Conservation (phyloP, 768 basidiomycete species). For the Tricholomella constricta region DNA sequence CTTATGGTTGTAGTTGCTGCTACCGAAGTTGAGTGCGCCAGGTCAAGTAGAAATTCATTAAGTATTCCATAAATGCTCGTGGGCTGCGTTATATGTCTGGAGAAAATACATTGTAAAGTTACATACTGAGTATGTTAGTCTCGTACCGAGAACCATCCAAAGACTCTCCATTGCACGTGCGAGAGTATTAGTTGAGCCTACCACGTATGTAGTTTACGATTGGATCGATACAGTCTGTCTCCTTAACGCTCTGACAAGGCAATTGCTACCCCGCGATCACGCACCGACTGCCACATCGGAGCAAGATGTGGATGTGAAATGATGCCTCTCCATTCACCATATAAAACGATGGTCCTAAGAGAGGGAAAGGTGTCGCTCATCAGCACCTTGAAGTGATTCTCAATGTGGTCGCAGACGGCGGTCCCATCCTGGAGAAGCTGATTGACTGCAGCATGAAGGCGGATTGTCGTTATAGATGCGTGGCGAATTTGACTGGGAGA, state of each 20-base stretch:
- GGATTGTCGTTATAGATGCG: constrained; percentile 44
- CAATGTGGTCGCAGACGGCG: constrained; percentile 41
- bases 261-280: constrained; percentile 33
- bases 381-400: constrained; percentile 49
- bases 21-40: too few species aligned
- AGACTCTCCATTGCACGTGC: too few species aligned
- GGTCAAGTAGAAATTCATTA: too few species aligned
- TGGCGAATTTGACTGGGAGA: constrained; percentile 17
- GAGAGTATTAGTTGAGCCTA: too few species aligned
- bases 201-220: too few species aligned
- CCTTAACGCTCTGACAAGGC: constrained; percentile 5
- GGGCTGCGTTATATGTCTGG: too few species aligned
- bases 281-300: constrained; percentile 30
- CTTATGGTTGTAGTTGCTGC: too few species aligned
- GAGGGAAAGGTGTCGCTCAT: constrained; percentile 43
- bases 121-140: too few species aligned
- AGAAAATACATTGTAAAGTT: too few species aligned
- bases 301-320: constrained; percentile 39
- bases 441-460: constrained; percentile 54
- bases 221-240: too few species aligned
- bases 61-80: too few species aligned
- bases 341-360: constrained; percentile 46
- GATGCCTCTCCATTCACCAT: constrained; percentile 55
- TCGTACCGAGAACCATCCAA: too few species aligned
- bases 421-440: constrained; percentile 37